A percentile compares a stretch with the other conserved stretches of the same genome.
phyloP scores from a whole-genome alignment of 495 filamentous ascomycete genomes.

The Thermochaetoides thermophila region DNA sequence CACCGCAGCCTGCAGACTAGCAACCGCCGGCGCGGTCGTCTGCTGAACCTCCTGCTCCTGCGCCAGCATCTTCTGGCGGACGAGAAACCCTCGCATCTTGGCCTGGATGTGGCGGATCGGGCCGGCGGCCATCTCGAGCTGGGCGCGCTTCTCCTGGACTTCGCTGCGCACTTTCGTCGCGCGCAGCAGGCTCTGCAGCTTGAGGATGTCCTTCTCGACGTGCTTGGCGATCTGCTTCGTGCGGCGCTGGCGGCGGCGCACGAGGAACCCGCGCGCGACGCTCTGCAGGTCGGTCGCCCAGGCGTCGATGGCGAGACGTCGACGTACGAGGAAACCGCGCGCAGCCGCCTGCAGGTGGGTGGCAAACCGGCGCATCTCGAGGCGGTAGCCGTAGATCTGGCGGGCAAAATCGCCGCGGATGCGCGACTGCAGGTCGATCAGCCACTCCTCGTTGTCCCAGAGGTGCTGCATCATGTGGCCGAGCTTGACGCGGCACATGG shows the following conservation, averaged over 20 bases:
- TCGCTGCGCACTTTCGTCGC: conserved; percentile 59
- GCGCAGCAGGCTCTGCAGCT: conserved; percentile 72
- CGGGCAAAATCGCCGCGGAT: conserved; percentile 57
- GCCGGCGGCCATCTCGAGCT: conserved; percentile 42
- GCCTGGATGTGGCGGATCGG: conserved; percentile 57
- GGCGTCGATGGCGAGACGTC: conserved; percentile 40
- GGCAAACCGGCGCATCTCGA: conserved; percentile 67
- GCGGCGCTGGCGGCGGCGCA: conserved; percentile 45
- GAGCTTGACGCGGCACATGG: conserved; percentile 58
- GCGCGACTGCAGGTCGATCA: conserved; percentile 69
- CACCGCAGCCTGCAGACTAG: conserved; percentile 36
- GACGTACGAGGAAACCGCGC: conserved; percentile 65
- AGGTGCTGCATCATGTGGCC: conserved; percentile 73
- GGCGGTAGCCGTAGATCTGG: conserved; percentile 61
- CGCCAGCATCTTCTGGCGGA: conserved; percentile 31
- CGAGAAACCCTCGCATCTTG: conserved; percentile 43
- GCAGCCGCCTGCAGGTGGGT: conserved; percentile 61
- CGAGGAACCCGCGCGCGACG: conserved; percentile 61
- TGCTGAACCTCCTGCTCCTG: conserved; percentile 41
- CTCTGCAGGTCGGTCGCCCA: no score
- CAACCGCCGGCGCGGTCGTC: conserved; percentile 29
- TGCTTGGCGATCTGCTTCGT: conserved; percentile 54
- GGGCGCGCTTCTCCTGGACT: conserved; percentile 46
- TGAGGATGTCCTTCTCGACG: conserved; percentile 55
- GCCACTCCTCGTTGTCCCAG: conserved; percentile 73